Evolutionary conservation across 1,284 basidiomycete species (phyloP).

Genomic region (Melanopsichium pennsylvanicum): DNA sequence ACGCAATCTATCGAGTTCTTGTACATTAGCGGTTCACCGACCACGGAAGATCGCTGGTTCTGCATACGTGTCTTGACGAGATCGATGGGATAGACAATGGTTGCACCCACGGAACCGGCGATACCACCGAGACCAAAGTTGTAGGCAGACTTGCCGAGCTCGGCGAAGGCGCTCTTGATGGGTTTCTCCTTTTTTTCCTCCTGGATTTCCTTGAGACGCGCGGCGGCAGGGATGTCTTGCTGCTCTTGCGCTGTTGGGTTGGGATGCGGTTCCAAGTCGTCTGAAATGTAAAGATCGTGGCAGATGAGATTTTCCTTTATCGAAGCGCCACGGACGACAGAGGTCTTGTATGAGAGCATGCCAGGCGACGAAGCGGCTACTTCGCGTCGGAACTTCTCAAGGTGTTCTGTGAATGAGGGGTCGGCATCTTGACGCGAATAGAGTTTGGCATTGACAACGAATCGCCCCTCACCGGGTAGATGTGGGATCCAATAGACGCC

Average conservation of each 20-base stretch:
- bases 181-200: slow-evolving; percentile 36
- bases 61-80: slow-evolving; percentile 89
- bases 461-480: slow-evolving; percentile 58
- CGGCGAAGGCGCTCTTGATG: slow-evolving; percentile 35
- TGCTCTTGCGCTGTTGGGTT: slow-evolving; percentile 17
- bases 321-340: slow-evolving; percentile 46
- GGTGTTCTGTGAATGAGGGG: slow-evolving; percentile 52
- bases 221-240: slow-evolving; percentile 14
- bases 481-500: slow-evolving; percentile 53
- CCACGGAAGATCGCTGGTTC: slow-evolving; percentile 74
- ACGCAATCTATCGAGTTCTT: slow-evolving; percentile 77
- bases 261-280: slow-evolving; percentile 59
- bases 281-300: slow-evolving; percentile 58
- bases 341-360: slow-evolving; percentile 59
- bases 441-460: slow-evolving; percentile 58
- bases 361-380: slow-evolving; percentile 56
- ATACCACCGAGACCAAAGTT: slow-evolving; percentile 90
- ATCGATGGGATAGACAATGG: slow-evolving; percentile 92
- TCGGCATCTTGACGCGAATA: slow-evolving; percentile 55
- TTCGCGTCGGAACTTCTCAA: slow-evolving; percentile 55
- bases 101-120: slow-evolving; percentile 88
- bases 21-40: slow-evolving; percentile 65
- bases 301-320: slow-evolving; percentile 57
- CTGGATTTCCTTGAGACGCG: slow-evolving; percentile 32
- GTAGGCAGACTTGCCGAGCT: slow-evolving; percentile 70